Base-by-base conservation (phyloP, 176 grass and related monocot species). In the Tuctoria greenei region DNA sequence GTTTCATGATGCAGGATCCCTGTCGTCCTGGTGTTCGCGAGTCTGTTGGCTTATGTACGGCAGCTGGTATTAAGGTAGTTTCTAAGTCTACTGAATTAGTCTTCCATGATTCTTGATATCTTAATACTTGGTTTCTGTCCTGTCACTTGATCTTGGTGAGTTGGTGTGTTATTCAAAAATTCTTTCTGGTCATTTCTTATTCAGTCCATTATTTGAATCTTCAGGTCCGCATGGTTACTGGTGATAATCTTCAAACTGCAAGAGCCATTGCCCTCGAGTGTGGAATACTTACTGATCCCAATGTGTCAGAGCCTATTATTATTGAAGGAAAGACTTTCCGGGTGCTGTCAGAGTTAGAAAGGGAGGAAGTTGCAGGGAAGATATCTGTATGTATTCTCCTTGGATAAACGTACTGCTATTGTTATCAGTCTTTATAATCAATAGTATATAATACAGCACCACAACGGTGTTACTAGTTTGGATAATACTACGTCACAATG, bases 261-360 rank as follows among this genome's bases (percentile, higher is more conserved):
- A 94, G 86, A 88, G 91, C 95, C 62, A 98, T 98, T 74, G 89
- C 95, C 50, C 87, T 98, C 42, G 95, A 98, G 65, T 98, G 95
- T 18, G 95, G 91, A n/a, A 94, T 98, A 81, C 87, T 98, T 83
- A 82, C 43, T 31, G 91, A 98, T 86, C 79, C 79, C 3, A 86
- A 94, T 64, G 95, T 81, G 49, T 81, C 67, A 4, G 84, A 98
- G 54, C 91, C 91, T 61, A 27, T 52, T 47, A 49, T 94, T 31
- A 98, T 98, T 31, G 95, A 98, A 76, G 95, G 95, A 58, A 94
- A 77, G 37, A 56, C 76, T 10, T 98, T 98, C 62, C 84, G 95
- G 17, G 76, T 20, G 0, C 61, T 86, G 12, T 74, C 91, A 76
- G 95, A 92, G 61, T 79, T 47, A 45, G 84, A 95, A 75, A 92